Base-by-base conservation (phyloP, 2,329 filamentous ascomycete species). In the Alternaria metachromatica region DNA sequence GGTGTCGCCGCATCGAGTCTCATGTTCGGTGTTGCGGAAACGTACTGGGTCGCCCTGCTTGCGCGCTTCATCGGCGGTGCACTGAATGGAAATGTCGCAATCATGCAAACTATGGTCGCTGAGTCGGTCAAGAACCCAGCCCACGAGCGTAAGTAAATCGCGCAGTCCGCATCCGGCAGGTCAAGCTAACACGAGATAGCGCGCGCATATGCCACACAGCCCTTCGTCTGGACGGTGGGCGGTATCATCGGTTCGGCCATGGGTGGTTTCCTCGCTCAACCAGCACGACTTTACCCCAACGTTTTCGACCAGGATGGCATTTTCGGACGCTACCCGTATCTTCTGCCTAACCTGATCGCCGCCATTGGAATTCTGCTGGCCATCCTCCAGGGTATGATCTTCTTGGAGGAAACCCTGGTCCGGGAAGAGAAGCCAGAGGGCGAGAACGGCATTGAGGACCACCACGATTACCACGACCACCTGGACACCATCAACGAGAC, bases 91-190 rank as follows among this genome's bases (percentile, higher is more conserved):
- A 97, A 97, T 76, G 93, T 97, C 69, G 94, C 92, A 26, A 92
- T 96, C 46, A 94, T 96, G 76, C 80, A 96, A 81, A 97, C 94
- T 21, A 96, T 97, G 92, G 94, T 97, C 11, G 93, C 91, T n/a
- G 94, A 97, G 80, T 82, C 97, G 67, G 92, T 96, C 59, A 92
- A 88, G 45, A 93, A 92, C 65, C 93, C 92, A n/a, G 92, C 94
- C 71, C 92, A 97, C 80, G 94, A 97, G 81, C 93, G 91, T 93
- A 82, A 85, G 90, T 87, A 44, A 20, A 61, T 54, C 33, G 13
- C 15, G 18, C 18, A 30, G 13, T n/a, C 26, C 25, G 25, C 44
- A 18, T 44, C 21, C n/a, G 21, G 12, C 13, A 55, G 15, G n/a
- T 13, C 13, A 45, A 41, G 65, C 68, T 71, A 46, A 72, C 28